Base-by-base conservation (phyloP, 495 filamentous ascomycete species). In the Hypomontagnella monticulosa region DNA sequence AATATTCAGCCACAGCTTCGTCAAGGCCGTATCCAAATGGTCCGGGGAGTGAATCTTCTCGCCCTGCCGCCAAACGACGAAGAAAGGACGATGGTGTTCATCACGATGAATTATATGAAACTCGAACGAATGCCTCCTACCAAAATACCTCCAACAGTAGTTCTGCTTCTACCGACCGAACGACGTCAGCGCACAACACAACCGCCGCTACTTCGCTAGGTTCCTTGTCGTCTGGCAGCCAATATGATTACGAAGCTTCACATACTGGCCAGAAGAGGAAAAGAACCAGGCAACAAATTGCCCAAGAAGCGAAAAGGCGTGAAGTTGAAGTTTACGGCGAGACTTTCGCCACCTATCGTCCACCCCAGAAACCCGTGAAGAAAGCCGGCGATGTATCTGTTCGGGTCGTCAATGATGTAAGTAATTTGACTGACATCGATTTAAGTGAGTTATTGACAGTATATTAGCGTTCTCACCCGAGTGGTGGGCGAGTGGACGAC, bases 381-480 rank as follows among this genome's bases (percentile, higher is more conserved):
- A 99, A 99, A 76, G 90, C 93, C 7, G 88, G 88, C 66, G 95
- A 99, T 57, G 93, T 99, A 2, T 84, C 88, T 57, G 95, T 98
- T 57, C 87, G 88, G 36, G 86, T 91, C 4, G 80, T 96, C 23
- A 80, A 80, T 59, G 94, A 97, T 81, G 95, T 99, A 83, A 84
- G 94, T 83, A 8, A 48, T 16, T 11, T n/a, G 9, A 43, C 14
- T 15, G 4, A 11, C 30, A 10, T 23, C 42, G 48, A 60, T 52
- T 43, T 53, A 34, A 36, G 42, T 32, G 61, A 27, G 41, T 70
- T 46, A 66, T 41, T 58, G 8, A 41, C 57, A 15, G 9, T 46
- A 16, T 44, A 51, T 36, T 62, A 85, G 82, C 75, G 73, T n/a
- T 73, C 80, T 15, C 75, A 77, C 15, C 79, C 73, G 76, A 90